Base-by-base conservation (phyloP, 352 stramenopile genomes). In the Pythium phragmitis region DNA sequence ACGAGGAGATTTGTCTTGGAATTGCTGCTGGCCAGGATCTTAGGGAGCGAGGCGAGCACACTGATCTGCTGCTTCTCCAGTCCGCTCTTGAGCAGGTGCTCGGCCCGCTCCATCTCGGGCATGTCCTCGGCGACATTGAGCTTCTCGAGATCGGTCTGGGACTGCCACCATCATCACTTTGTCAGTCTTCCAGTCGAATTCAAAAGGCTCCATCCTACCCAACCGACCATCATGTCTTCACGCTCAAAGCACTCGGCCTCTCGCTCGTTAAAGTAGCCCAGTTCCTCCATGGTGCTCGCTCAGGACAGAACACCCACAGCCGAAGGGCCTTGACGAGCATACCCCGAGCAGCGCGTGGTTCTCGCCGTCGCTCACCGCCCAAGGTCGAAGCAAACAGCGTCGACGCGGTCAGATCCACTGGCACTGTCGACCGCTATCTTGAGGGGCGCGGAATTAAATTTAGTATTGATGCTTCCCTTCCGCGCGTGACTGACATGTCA, bases 91-190 rank as follows among this genome's bases (percentile, higher is more conserved):
- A 94, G 74, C 23, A 94, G 60, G n/a, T 89, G 80, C 61, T 94
- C 83, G 1, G 82, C 74, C 26, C 85, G 69, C 65, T 91, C 82
- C 74, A 94, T 88, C 69, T 94, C 85, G 11, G 79, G 73, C 69
- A 94, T 84, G 51, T 94, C 85, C 72, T 94, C 85, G n/a, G 76
- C 74, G 17, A 94, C 82, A 77, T 94, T 89, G 48, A 94, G 79
- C 60, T 92, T 92, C 55, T 94, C 85, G 9, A 94, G 69, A 58
- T 94, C 85, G 23, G 85, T 92, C 67, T 84, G 76, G 4, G 82
- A 92, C 85, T 94, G 43, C 8, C 9, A 30, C 42, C 7, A 50
- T 19, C 6, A n/a, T 46, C 39, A 46, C 17, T 3, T 19, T 19
- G 13, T 16, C 9, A 17, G 17, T 14, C 39, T 16, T 21, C 17